A percentile compares a stretch with the other conserved stretches of the same genome.
phyloP scores from a whole-genome alignment of 352 stramenopile species.

The Phytopythium mirpurense region DNA sequence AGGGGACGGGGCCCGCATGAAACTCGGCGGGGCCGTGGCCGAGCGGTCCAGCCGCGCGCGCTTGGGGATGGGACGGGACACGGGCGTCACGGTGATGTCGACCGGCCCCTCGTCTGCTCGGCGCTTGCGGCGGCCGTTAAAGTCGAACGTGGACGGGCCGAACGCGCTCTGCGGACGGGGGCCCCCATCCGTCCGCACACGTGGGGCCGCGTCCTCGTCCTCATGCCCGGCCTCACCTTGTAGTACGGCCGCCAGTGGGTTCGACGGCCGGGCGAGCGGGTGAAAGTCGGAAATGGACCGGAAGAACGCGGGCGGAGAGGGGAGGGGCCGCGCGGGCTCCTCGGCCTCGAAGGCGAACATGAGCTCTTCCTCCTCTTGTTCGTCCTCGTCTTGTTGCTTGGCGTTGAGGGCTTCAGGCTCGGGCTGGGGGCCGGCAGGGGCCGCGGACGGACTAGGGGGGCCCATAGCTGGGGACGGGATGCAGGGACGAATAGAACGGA shows the following conservation, averaged over 20 bases:
- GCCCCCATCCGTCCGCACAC: no score
- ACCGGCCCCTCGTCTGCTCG: slow-evolving; percentile 41
- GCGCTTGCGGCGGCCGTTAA: slow-evolving; percentile 47
- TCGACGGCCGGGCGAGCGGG: slow-evolving; percentile 19
- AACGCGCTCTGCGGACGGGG: no score
- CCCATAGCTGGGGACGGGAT: not conserved
- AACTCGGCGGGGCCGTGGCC: slow-evolving; percentile 18
- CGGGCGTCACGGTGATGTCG: slow-evolving; percentile 16
- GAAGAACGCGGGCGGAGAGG: slow-evolving; percentile 14
- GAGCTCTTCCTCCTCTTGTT: slow-evolving; percentile 54
- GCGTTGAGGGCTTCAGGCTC: not conserved
- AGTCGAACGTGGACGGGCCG: slow-evolving; percentile 15
- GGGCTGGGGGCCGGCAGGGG: no score
- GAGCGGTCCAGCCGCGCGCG: slow-evolving; percentile 29
- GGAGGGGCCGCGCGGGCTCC: not conserved
- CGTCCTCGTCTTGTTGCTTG: not conserved
- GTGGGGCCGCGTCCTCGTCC: not conserved
- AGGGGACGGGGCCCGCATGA: slow-evolving; percentile 24
- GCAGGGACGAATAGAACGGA: not conserved
- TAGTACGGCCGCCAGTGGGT: slow-evolving; percentile 40
- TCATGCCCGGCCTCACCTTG: slow-evolving; percentile 28
- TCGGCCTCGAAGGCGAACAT: slow-evolving; percentile 66
- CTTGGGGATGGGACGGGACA: slow-evolving; percentile 52
- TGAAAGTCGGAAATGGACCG: slow-evolving; percentile 26
- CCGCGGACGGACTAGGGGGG: not conserved